These are phyloP conservation scores for Suhomyces sp. DNA, from an alignment of 805 yeast species.

Conservation along the genomic window DNA sequence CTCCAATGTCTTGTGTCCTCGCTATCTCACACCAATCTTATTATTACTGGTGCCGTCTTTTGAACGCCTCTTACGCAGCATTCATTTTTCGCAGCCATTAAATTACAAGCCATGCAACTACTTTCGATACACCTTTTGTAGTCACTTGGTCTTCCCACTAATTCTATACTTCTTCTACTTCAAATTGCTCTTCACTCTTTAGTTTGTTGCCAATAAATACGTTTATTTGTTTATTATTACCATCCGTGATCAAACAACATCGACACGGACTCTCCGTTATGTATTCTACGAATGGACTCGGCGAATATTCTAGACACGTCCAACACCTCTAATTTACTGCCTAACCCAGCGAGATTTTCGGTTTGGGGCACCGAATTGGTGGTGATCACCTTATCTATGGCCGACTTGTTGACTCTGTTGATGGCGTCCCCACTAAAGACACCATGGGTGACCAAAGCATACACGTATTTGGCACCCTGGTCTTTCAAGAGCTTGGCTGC, in stretches of 20 bases:
- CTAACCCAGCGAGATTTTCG: slow-evolving; percentile 47
- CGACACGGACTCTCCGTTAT: slow-evolving; percentile 94
- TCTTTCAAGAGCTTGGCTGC: slow-evolving; percentile 91
- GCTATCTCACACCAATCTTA: no score
- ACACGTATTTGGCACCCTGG: slow-evolving; percentile 85
- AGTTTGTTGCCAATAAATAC: not conserved
- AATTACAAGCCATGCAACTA: not conserved
- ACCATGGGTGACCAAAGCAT: slow-evolving; percentile 90
- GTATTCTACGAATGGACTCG: slow-evolving; percentile 93
- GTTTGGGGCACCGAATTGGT: slow-evolving; percentile 91
- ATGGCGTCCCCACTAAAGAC: slow-evolving; percentile 90
- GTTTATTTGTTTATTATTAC: slow-evolving; percentile 23
- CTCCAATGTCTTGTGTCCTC: no score
- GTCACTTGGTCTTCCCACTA: no score
- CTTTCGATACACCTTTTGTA: no score
- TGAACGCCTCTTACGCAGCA: not conserved
- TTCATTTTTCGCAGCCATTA: not conserved
- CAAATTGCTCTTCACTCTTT: not conserved
- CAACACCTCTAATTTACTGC: slow-evolving; percentile 69
- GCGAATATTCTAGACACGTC: slow-evolving; percentile 89
- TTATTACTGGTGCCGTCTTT: no score
- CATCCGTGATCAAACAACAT: slow-evolving; percentile 87
- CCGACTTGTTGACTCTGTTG: slow-evolving; percentile 59
- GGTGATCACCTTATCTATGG: slow-evolving; percentile 80
- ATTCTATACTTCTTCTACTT: not conserved